Conservation (phyloP, 192 early-diverging fungal species). For the Lobosporangium transversale region DNA sequence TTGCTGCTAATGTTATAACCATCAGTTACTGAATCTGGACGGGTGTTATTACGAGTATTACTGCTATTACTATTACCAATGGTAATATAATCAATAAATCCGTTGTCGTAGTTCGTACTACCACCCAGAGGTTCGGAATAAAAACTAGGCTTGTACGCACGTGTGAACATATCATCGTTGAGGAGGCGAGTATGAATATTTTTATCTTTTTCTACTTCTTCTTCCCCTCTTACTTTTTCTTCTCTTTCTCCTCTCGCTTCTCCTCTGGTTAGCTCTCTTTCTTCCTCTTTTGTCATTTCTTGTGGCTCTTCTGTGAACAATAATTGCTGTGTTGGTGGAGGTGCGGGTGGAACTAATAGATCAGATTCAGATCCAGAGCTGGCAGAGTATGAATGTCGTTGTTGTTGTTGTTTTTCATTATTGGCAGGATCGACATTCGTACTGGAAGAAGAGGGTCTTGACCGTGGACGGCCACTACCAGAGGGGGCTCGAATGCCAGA, state of each 20-base stretch:
- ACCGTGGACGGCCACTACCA: not conserved
- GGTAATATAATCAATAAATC: too few relatives aligned
- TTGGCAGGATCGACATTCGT: not conserved
- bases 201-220: constrained; percentile 1
- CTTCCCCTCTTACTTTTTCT: not conserved
- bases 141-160: constrained; percentile 14
- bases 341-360: too few relatives aligned
- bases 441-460: not conserved
- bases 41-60: too few relatives aligned
- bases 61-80: too few relatives aligned
- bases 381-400: too few relatives aligned
- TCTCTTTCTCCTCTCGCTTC: not conserved
- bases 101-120: too few relatives aligned
- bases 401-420: too few relatives aligned
- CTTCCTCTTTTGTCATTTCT: not conserved
- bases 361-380: too few relatives aligned
- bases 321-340: not conserved
- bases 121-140: not conserved
- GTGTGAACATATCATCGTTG: constrained; percentile 23
- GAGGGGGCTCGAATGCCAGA: constrained; percentile 13
- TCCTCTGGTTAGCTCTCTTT: not conserved
- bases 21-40: too few relatives aligned
- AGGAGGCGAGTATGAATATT: constrained; percentile 14
- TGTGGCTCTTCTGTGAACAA: not conserved
- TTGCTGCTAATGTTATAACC: too few relatives aligned